A percentile compares a stretch with the other conserved stretches of the same genome.
phyloP scores from a whole-genome alignment of 2,329 filamentous ascomycete genomes.

The Botryotinia calthae region DNA sequence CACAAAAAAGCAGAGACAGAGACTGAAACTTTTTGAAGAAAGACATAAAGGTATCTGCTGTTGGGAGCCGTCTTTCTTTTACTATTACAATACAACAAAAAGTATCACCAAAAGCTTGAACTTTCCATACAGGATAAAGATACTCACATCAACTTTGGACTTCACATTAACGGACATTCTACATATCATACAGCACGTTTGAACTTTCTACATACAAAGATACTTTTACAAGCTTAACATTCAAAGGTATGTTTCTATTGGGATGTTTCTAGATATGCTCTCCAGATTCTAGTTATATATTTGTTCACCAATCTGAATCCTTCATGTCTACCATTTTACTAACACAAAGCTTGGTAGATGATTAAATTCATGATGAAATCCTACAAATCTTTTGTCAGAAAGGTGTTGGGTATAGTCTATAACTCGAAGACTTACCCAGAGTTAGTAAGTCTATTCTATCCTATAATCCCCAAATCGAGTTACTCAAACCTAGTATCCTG shows the following conservation, averaged over 20 bases:
- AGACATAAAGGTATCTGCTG: neutral
- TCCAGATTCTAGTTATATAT: neutral
- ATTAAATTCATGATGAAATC: neutral
- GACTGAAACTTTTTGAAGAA: neutral
- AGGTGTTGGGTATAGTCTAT: neutral
- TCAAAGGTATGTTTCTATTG: neutral
- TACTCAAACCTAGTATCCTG: neutral
- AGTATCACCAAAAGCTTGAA: neutral
- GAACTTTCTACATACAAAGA: neutral
- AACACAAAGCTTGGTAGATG: neutral
- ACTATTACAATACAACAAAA: neutral
- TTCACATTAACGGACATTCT: neutral
- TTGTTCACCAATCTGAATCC: fast-evolving
- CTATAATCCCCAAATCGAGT: fast-evolving
- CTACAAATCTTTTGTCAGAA: neutral
- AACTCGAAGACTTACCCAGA: neutral
- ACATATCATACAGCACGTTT: neutral
- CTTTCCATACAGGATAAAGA: neutral
- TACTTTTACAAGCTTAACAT: neutral
- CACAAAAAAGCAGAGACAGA: neutral
- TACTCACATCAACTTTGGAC: neutral
- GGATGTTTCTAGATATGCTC: neutral
- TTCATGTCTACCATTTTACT: neutral
- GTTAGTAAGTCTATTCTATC: neutral
- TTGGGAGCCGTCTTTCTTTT: neutral